Percentiles rank a stretch among this genome's conserved stretches.
phyloP scores from a whole-genome alignment of 78 protist species.

The Tieghemostelium lacteum region DNA sequence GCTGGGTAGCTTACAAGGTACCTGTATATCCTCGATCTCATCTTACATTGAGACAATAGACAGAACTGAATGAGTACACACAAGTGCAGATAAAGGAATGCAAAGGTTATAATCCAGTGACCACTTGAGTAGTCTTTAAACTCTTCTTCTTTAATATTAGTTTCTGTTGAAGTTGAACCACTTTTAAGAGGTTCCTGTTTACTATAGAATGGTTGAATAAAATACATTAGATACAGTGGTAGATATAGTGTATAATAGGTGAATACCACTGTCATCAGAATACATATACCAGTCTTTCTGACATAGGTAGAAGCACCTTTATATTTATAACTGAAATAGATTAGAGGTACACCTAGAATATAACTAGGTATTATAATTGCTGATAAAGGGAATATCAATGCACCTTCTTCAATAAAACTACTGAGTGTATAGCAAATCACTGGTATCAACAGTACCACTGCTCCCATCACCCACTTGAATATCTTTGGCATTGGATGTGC shows the following conservation, averaged over 20 bases:
- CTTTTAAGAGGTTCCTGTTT: background rate
- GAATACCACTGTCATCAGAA: slow-evolving; percentile 3
- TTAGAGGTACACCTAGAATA: background rate
- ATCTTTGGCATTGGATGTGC: slow-evolving; percentile 3
- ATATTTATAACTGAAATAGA: slow-evolving; percentile 1
- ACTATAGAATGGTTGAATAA: slow-evolving; percentile 19
- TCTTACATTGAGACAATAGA: slow-evolving; percentile 11
- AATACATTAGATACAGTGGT: slow-evolving; percentile 2
- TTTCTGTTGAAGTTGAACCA: background rate
- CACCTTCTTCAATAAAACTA: background rate
- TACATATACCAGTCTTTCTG: background rate
- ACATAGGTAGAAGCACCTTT: slow-evolving; percentile 4
- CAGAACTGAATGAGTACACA: slow-evolving; percentile 23
- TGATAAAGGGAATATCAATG: background rate
- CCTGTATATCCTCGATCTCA: background rate
- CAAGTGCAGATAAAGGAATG: slow-evolving; percentile 25
- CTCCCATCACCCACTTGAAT: background rate
- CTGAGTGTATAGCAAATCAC: background rate
- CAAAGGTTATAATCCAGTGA: slow-evolving; percentile 20
- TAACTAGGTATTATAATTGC: slow-evolving; percentile 4
- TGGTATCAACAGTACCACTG: slow-evolving; percentile 19
- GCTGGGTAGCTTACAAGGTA: slow-evolving; percentile 21
- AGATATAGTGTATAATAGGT: background rate
- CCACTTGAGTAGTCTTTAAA: background rate
- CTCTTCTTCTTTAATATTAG: background rate